These are phyloP conservation scores for Arthrobotrys pseudoclavata DNA, from an alignment of 2,329 filamentous ascomycete species.

Conservation along the genomic window DNA sequence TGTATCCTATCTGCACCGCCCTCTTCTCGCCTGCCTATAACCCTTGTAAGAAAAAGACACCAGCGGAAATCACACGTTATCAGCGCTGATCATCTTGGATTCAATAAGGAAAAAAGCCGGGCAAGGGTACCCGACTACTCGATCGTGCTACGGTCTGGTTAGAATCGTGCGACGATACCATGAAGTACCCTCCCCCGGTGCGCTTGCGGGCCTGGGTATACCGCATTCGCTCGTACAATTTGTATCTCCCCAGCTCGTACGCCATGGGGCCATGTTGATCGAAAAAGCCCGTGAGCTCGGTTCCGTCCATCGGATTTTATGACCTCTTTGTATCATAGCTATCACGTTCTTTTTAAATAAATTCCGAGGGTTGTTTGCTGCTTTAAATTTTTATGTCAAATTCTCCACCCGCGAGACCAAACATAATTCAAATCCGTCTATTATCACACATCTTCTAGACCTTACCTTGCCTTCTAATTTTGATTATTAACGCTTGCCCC, in stretches of 20 bases:
- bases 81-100: conserved; percentile 3
- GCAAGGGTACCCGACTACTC: conserved; percentile 11
- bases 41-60: conserved; percentile 11
- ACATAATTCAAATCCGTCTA: conserved; percentile 1
- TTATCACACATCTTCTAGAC: conserved; percentile 6
- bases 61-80: background rate
- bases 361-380: conserved; percentile 7
- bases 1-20: conserved; percentile 26
- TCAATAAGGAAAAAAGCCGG: conserved; percentile 14
- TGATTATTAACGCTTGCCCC: conserved; percentile 3
- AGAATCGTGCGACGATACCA: conserved; percentile 42
- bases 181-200: conserved; percentile 12
- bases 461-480: background rate
- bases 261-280: background rate
- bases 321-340: background rate
- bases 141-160: conserved; percentile 46
- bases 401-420: background rate
- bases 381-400: background rate
- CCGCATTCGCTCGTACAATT: conserved; percentile 6
- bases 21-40: conserved; percentile 11
- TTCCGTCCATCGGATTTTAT: conserved; percentile 13
- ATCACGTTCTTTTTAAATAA: conserved; percentile 2
- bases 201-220: conserved; percentile 30
- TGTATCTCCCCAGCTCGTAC: conserved; percentile 46
- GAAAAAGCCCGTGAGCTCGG: background rate